A percentile compares a stretch with the other conserved stretches of the same genome.
Evolutionary conservation across 2,329 filamentous ascomycete species (phyloP).

Genomic region (Talaromyces rugulosus): DNA sequence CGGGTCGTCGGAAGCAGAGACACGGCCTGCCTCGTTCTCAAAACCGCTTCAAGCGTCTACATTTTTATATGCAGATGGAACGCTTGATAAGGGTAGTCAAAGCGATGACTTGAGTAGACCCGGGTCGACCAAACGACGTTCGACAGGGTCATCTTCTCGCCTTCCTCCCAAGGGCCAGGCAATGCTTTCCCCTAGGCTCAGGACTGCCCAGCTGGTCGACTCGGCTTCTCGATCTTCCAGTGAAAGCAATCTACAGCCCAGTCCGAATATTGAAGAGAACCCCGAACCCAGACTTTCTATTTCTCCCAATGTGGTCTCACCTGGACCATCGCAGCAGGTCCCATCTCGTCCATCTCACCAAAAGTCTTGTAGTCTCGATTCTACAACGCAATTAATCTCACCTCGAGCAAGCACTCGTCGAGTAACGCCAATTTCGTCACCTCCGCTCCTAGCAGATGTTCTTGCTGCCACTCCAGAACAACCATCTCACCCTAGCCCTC

Average conservation of each 20-base stretch:
- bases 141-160: constrained; percentile 27
- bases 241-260: constrained; percentile 16
- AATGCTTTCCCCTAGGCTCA: constrained; percentile 27
- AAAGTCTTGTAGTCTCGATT: constrained; percentile 34
- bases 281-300: constrained; percentile 14
- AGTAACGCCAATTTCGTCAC: constrained; percentile 29
- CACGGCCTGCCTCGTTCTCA: constrained; percentile 21
- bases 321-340: constrained; percentile 9
- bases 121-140: constrained; percentile 23
- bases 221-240: constrained; percentile 22
- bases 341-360: constrained; percentile 12
- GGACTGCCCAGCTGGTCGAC: constrained; percentile 26
- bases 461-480: constrained; percentile 21
- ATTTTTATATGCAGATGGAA: constrained; percentile 37
- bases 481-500: constrained; percentile 23
- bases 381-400: constrained; percentile 15
- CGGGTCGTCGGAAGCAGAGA: constrained; percentile 31
- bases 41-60: constrained; percentile 25
- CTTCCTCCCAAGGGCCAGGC: constrained; percentile 19
- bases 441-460: constrained; percentile 18
- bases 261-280: constrained; percentile 21
- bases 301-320: constrained; percentile 11
- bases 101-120: constrained; percentile 19
- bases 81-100: constrained; percentile 25
- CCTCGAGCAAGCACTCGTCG: constrained; percentile 21